Evolutionary conservation across 1,284 basidiomycete species (phyloP).

Genomic region (Tremellales sp.): DNA sequence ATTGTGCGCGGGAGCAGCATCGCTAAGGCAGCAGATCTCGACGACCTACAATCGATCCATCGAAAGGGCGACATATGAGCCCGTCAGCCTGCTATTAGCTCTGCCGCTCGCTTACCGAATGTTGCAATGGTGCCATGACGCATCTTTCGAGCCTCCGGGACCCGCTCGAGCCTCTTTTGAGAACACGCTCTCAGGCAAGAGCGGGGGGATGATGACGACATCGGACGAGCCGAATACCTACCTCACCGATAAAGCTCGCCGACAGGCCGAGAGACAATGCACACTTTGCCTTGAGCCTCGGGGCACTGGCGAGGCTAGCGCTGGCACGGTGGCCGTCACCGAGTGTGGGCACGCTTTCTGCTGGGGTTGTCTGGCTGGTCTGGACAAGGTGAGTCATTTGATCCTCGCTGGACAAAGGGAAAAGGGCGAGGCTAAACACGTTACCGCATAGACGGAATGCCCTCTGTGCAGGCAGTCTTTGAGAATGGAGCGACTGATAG

Average conservation of each 20-base stretch:
- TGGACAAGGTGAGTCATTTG: constrained; percentile 63
- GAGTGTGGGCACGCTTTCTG: constrained; percentile 94
- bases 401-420: neutral
- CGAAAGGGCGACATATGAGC: constrained; percentile 72
- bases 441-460: constrained; percentile 64
- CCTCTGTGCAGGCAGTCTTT: constrained; percentile 79
- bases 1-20: neutral
- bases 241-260: constrained; percentile 27
- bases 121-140: constrained; percentile 13
- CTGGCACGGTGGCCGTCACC: constrained; percentile 63
- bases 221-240: constrained; percentile 41
- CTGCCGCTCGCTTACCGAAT: constrained; percentile 64
- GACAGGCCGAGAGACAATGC: constrained; percentile 67
- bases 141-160: too few species aligned
- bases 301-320: constrained; percentile 55
- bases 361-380: constrained; percentile 92
- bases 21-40: constrained; percentile 59
- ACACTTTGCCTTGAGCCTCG: constrained; percentile 81
- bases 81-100: constrained; percentile 67
- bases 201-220: too few species aligned
- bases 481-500: constrained; percentile 66
- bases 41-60: constrained; percentile 61
- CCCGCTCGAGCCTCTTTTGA: too few species aligned
- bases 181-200: too few species aligned
- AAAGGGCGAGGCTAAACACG: too few species aligned